Percentiles rank a stretch among this genome's conserved stretches.
Conservation (phyloP, 352 stramenopile species). For the Globisporangium solare region DNA sequence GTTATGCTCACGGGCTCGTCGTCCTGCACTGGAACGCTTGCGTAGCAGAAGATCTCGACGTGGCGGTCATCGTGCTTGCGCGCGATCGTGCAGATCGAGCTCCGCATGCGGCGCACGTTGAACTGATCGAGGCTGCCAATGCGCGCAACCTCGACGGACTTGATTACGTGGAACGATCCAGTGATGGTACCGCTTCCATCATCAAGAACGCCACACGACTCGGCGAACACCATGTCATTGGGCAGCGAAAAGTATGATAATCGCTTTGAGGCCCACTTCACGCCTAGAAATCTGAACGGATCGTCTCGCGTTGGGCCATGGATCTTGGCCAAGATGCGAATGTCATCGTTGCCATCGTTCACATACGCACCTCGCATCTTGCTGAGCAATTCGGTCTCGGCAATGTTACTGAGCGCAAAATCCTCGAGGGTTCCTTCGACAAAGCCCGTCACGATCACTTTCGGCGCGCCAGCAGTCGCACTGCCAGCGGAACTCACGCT, state of each 20-base stretch:
- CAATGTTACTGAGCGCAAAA: background rate
- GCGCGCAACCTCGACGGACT: slow-evolving; percentile 12
- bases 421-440: background rate
- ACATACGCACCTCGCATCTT: background rate
- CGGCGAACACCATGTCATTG: background rate
- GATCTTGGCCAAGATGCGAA: background rate
- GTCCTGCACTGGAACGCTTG: background rate
- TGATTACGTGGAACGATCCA: background rate
- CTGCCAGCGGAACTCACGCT: too few species aligned
- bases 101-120: background rate
- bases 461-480: background rate
- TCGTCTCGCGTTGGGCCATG: background rate
- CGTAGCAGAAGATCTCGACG: slow-evolving; percentile 1
- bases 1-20: background rate
- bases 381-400: background rate
- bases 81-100: background rate
- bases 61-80: background rate
- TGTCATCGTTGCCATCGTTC: background rate
- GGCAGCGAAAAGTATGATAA: background rate
- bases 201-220: background rate
- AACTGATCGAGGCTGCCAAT: slow-evolving; percentile 19
- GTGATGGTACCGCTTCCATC: background rate
- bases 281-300: background rate
- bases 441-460: background rate
- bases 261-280: background rate